These are phyloP conservation scores for Lepiota venenata DNA, from an alignment of 768 basidiomycete species.

Conservation along the genomic window DNA sequence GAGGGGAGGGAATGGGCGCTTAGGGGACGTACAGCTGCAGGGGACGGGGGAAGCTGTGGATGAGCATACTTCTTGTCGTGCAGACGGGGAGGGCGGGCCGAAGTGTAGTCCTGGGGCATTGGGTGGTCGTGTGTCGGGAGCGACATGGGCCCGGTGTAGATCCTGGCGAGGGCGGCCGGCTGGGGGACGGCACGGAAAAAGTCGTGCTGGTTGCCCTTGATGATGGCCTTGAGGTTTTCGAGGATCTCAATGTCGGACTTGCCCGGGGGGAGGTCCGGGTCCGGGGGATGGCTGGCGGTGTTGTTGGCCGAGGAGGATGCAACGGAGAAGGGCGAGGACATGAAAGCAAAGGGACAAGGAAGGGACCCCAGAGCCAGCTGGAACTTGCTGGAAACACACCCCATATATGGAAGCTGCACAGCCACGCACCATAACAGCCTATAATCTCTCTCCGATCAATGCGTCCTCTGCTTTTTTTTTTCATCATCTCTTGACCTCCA, in stretches of 20 bases:
- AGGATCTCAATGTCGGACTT: slow-evolving; percentile 70
- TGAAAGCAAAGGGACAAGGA: too few species aligned
- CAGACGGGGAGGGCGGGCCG: background rate
- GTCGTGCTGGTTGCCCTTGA: slow-evolving; percentile 71
- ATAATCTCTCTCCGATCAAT: slow-evolving; percentile 6
- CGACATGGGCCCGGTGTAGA: slow-evolving; percentile 55
- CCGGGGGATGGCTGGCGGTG: background rate
- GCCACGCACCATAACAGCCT: slow-evolving; percentile 6
- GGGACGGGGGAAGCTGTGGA: too few species aligned
- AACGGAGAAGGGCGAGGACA: background rate
- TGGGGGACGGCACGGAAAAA: slow-evolving; percentile 64
- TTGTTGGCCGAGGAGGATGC: background rate
- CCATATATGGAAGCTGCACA: slow-evolving; percentile 6
- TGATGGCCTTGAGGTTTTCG: slow-evolving; percentile 69
- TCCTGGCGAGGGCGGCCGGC: slow-evolving; percentile 57
- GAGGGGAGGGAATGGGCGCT: background rate
- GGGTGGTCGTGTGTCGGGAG: background rate
- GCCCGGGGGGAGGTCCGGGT: slow-evolving; percentile 40
- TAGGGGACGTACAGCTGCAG: too few species aligned
- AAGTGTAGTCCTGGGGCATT: background rate
- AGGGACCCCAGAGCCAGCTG: background rate
- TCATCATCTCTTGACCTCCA: background rate
- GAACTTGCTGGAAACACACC: slow-evolving; percentile 4
- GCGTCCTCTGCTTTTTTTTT: background rate
- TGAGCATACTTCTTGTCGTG: background rate